These are phyloP conservation scores for Sechiopsis laciniata DNA, from an alignment of 306 rosid species.

Conservation along the genomic window DNA sequence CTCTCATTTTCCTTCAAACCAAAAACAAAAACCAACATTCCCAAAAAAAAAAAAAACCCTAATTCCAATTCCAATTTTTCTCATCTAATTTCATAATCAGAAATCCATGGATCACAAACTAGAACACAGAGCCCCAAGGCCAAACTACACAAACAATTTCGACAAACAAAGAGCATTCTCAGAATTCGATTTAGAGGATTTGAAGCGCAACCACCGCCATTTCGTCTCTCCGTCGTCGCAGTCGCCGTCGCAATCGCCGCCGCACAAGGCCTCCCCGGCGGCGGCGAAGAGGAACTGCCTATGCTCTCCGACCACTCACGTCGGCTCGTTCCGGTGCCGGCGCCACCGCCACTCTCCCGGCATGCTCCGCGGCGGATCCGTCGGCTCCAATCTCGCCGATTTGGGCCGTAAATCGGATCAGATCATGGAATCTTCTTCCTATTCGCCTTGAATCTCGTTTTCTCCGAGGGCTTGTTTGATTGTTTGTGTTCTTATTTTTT, in stretches of 20 bases:
- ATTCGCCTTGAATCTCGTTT: neutral
- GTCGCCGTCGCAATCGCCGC: neutral
- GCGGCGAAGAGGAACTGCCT: neutral
- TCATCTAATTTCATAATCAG: too few relatives aligned
- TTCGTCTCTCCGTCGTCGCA: neutral
- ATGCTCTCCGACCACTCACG: slow-evolving; percentile 16
- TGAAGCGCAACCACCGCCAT: neutral
- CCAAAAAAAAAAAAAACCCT: too few relatives aligned
- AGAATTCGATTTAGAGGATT: neutral
- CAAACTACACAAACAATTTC: neutral
- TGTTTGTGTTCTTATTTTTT: neutral
- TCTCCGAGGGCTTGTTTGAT: neutral
- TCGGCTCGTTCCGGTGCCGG: slow-evolving; percentile 18
- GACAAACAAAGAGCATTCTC: neutral
- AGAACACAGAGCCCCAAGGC: neutral
- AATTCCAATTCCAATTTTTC: neutral
- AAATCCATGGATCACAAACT: too few relatives aligned
- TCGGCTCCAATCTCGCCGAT: slow-evolving; percentile 13
- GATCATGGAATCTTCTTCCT: neutral
- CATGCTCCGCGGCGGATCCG: neutral
- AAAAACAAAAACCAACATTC: too few relatives aligned
- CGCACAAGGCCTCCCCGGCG: neutral
- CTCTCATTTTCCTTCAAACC: neutral
- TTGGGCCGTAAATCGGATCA: neutral
- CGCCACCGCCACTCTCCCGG: neutral